Percentiles rank a stretch among this genome's conserved stretches.
Conservation (phyloP, 306 rosid species). For the Cucurbita maxima region DNA sequence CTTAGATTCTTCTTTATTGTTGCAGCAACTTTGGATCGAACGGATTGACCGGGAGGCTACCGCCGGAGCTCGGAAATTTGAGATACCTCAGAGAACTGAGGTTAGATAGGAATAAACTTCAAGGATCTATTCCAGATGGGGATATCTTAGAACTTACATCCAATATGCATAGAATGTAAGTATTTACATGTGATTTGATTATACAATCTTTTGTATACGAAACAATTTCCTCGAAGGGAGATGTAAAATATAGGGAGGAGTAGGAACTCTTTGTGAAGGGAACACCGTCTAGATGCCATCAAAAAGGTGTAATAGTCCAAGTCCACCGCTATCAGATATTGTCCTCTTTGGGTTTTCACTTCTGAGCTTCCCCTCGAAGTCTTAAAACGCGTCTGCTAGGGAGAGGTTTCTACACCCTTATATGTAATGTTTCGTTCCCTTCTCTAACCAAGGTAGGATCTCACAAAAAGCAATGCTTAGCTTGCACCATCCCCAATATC, state of each 20-base stretch:
- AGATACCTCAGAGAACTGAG: constrained; percentile 54
- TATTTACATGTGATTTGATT: constrained; percentile 6
- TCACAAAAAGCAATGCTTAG: too few relatives aligned
- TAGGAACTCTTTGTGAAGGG: background rate
- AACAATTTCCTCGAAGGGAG: background rate
- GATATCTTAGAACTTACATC: constrained; percentile 18
- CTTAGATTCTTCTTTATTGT: constrained; percentile 11
- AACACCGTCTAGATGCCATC: background rate
- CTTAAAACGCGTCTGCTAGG: too few relatives aligned
- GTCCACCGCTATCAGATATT: too few relatives aligned
- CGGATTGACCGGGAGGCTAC: constrained; percentile 59
- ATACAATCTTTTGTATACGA: background rate
- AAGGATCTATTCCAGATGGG: constrained; percentile 61
- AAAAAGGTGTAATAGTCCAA: background rate
- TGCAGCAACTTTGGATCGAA: constrained; percentile 78
- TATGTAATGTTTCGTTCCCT: too few relatives aligned
- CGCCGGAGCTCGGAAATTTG: constrained; percentile 62
- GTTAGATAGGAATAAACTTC: constrained; percentile 81
- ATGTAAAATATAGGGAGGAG: background rate
- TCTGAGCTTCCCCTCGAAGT: too few relatives aligned
- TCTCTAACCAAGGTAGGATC: too few relatives aligned
- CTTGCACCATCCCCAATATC: background rate
- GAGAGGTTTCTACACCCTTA: too few relatives aligned
- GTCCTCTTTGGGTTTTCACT: too few relatives aligned
- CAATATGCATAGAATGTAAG: constrained; percentile 50